Base-by-base conservation (phyloP, 345 rosid species). In the Gossypium australe region DNA sequence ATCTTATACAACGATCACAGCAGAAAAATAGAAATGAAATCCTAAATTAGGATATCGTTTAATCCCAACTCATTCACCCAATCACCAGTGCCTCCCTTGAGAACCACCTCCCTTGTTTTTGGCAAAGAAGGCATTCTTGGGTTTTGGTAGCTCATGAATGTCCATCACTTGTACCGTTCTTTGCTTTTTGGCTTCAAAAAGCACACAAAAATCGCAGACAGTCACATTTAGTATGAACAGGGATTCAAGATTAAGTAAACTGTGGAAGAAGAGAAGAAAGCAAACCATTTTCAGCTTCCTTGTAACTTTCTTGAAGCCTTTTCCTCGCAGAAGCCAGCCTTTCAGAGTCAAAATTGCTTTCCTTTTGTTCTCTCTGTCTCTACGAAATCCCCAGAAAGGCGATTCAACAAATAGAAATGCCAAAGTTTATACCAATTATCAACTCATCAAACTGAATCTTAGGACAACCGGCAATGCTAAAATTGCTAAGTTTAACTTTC, bases 141-240 rank as follows among this genome's bases (percentile, higher is more conserved):
- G 92, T 85, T 96, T 96, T 68, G 99, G 99, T 73, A 96, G 82
- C 82, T 96, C 97, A 59, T 92, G 94, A 81, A 96, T 90, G 84
- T 88, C 99, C 99, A 96, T 96, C 91, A 96, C 97, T 82, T 88
- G 97, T 78, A 96, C 90, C 24, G 94, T 96, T 87, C 99, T 88
- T 87, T 96, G 99, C 93, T 80, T 96, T 87, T 93, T 96, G 45
- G 97, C 99, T 96, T 87, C 83, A 90, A 70, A 74, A 67, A 76
- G 60, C 52, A 67, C 80, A 73, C 79, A 70, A 9, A 60, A 78
- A 58, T 29, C 48, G 67, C 64, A 48, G 71, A 76, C 49, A 70
- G 11, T 12, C 34, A 63, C n/a, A 61, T 41, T 77, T 73, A 78
- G 61, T 20, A 57, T 10, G 61, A 20, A 57, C 13, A 57, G 61